Conservation (phyloP, 1,139 yeast genomes). For the Blastobotrys ciferrii region DNA sequence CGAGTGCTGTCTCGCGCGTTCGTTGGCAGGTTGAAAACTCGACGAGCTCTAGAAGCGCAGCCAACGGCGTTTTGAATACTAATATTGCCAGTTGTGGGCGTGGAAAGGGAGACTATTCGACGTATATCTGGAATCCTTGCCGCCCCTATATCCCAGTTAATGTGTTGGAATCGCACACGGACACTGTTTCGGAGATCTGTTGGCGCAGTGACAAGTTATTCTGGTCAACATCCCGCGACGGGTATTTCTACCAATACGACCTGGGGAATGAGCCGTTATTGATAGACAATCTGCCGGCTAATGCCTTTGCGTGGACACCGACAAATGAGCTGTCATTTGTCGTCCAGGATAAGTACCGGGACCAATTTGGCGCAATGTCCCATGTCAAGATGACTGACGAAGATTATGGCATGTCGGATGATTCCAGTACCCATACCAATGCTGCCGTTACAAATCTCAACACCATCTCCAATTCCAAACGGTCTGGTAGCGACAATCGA, state of each 20-base stretch:
- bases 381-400: conserved; percentile 11
- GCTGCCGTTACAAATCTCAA: background rate
- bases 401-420: conserved; percentile 7
- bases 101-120: conserved; percentile 66
- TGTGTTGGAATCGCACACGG: conserved; percentile 53
- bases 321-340: conserved; percentile 52
- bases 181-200: conserved; percentile 49
- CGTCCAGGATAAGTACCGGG: conserved; percentile 17
- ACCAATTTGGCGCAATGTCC: conserved; percentile 16
- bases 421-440: conserved; percentile 6
- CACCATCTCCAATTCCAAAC: conserved; percentile 10
- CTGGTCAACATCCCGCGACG: conserved; percentile 55
- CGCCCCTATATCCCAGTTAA: conserved; percentile 76
- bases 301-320: conserved; percentile 59
- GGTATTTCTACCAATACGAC: conserved; percentile 54
- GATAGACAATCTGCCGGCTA: conserved; percentile 52
- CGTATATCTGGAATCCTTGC: conserved; percentile 69
- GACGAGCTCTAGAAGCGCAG: conserved; percentile 13
- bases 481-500: conserved; percentile 7
- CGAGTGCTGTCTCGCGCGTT: conserved; percentile 74
- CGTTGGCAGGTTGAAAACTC: conserved; percentile 52
- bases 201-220: conserved; percentile 52
- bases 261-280: conserved; percentile 51
- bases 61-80: conserved; percentile 37
- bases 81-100: conserved; percentile 76